These are phyloP conservation scores for Goniomonas avonlea DNA, from an alignment of 78 protist genomes.

Conservation along the genomic window DNA sequence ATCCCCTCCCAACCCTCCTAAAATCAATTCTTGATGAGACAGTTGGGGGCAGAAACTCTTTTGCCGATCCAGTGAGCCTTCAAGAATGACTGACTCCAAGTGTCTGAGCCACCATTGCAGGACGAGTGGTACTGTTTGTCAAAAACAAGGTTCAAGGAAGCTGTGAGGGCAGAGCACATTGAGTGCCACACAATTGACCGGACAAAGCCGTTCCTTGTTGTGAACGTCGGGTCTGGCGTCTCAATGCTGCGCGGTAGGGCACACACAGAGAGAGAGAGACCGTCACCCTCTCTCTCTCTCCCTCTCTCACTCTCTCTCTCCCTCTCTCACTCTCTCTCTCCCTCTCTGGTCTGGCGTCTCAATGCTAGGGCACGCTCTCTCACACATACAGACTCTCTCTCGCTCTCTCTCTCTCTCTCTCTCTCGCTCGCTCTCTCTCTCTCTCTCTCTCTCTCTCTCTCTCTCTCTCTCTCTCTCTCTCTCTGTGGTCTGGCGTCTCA, in stretches of 20 bases:
- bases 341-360: slow-evolving; percentile 20
- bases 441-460: not conserved
- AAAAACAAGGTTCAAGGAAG: slow-evolving; percentile 62
- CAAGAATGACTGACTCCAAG: no score
- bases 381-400: no score
- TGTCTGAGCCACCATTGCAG: no score
- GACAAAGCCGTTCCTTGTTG: not conserved
- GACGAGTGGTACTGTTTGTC: no score
- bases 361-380: no score
- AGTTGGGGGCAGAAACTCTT: no score
- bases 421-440: not conserved
- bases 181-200: no score
- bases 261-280: not conserved
- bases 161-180: no score
- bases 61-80: no score
- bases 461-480: not conserved
- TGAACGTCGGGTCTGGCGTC: not conserved
- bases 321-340: not conserved
- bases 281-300: slow-evolving; percentile 1
- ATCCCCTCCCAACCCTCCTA: no score
- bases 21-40: no score
- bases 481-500: no score
- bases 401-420: not conserved
- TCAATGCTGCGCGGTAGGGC: not conserved
- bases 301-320: not conserved